Evolutionary conservation across 2,329 filamentous ascomycete species (phyloP), one percentile per base, ranked within the genome.

Genomic region (Dactylellina parvicollis): DNA sequence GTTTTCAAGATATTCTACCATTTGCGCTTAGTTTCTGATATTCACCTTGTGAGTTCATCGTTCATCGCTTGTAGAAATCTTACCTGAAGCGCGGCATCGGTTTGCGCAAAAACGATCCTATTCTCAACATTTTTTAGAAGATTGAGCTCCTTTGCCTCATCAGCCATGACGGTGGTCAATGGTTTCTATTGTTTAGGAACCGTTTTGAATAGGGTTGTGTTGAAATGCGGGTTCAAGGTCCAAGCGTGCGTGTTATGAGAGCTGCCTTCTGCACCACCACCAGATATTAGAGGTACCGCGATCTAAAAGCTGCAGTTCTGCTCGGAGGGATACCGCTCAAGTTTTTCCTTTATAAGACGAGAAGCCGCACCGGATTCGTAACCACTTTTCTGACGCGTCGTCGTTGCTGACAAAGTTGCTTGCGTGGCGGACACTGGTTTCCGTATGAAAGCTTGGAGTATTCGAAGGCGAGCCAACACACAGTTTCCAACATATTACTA

Each of bases 61-160:
- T 38, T 9, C 12, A 38, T 14, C 12, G 7, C 10, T 20, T 9
- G 5, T 40, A 42, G 34, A 42, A 16, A 3, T 18, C 10, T 64
- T 65, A 73, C 69, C 40, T 73, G 88, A 0, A 99, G 86, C 82
- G 94, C 96, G 75, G 87, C 85, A 79, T 97, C 94, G 56, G 92
- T 89, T 77, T 92, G 90, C 26, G 93, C 90, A 57, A 94, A 87
- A 26, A 87, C 90, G 78, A 97, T 95, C 75, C 89, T 87, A 79
- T 95, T 87, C 80, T 96, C 92, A 47, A 96, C 90, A 79, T 91
- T 94, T 78, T 91, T 90, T 57, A 96, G 87, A 74, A 97, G 86
- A 76, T 88, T 87, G 76, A 96, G 85, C 85, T 96, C 92, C 75
- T 89, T 87, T 80, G 90, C 85, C 81, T 90, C 88, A 4, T 77